Evolutionary conservation across 805 yeast species (phyloP).

Genomic region (Candida nanaspora): DNA sequence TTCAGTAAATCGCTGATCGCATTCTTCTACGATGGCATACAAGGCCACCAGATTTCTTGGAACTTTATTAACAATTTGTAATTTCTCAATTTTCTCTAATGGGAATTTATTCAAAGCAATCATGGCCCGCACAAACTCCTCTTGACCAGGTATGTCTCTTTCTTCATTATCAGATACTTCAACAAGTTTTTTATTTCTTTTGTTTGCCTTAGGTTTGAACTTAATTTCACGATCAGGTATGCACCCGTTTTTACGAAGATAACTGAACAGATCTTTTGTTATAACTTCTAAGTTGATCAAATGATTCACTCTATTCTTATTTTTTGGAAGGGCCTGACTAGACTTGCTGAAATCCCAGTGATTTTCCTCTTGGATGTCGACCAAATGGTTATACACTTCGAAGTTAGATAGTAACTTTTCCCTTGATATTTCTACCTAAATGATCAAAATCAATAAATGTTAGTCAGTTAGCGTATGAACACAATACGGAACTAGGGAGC

Average conservation of each 20-base stretch:
- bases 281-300: slow-evolving; percentile 43
- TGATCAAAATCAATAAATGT: neutral
- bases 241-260: slow-evolving; percentile 26
- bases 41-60: slow-evolving; percentile 78
- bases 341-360: slow-evolving; percentile 35
- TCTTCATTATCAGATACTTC: slow-evolving; percentile 19
- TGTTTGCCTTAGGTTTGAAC: slow-evolving; percentile 14
- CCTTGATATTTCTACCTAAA: neutral
- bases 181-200: slow-evolving; percentile 30
- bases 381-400: slow-evolving; percentile 55
- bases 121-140: slow-evolving; percentile 25
- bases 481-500: too few species aligned
- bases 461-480: too few species aligned
- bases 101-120: slow-evolving; percentile 38
- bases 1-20: slow-evolving; percentile 78
- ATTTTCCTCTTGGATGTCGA: slow-evolving; percentile 37
- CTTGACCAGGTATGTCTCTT: neutral
- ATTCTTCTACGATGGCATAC: slow-evolving; percentile 81
- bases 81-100: slow-evolving; percentile 73
- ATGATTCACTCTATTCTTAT: slow-evolving; percentile 15
- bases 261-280: slow-evolving; percentile 39
- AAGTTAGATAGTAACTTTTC: slow-evolving; percentile 40
- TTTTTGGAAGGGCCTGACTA: slow-evolving; percentile 20
- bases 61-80: slow-evolving; percentile 74
- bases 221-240: slow-evolving; percentile 1